Percentiles rank a stretch among this genome's conserved stretches.
Evolutionary conservation across 495 filamentous ascomycete genomes (phyloP).

Genomic region (Cercophora scortea): DNA sequence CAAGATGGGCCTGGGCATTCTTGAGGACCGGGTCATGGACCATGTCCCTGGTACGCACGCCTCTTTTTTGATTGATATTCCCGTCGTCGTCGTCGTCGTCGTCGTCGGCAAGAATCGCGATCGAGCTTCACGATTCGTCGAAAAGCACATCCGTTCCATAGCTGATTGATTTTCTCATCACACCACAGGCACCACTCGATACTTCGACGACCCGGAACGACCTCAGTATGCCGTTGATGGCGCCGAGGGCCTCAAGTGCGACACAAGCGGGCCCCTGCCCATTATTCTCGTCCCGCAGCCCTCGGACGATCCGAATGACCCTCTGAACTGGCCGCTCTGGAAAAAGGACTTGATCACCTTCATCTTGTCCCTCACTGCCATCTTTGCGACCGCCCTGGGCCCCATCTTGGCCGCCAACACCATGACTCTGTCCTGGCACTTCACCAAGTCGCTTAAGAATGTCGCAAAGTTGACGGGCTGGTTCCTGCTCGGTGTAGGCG

Average conservation of each 20-base stretch:
- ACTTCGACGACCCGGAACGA: constrained; percentile 49
- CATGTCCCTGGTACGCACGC: constrained; percentile 62
- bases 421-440: constrained; percentile 56
- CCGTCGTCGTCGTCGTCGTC: too few species aligned
- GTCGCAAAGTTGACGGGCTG: constrained; percentile 82
- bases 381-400: constrained; percentile 71
- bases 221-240: constrained; percentile 32
- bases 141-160: too few species aligned
- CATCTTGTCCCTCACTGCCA: constrained; percentile 68
- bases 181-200: constrained; percentile 51
- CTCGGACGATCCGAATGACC: constrained; percentile 74
- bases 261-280: constrained; percentile 54
- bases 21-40: constrained; percentile 54
- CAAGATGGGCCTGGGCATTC: constrained; percentile 75
- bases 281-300: constrained; percentile 77
- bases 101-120: too few species aligned
- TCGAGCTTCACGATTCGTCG: too few species aligned
- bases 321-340: constrained; percentile 83
- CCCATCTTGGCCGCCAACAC: constrained; percentile 87
- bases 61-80: too few species aligned
- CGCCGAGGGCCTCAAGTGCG: constrained; percentile 57
- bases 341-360: constrained; percentile 73
- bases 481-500: constrained; percentile 74
- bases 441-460: constrained; percentile 50
- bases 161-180: too few species aligned